Evolutionary conservation across 495 filamentous ascomycete genomes (phyloP), one percentile per base, ranked within the genome.

Genomic region (Penicillium steckii): DNA sequence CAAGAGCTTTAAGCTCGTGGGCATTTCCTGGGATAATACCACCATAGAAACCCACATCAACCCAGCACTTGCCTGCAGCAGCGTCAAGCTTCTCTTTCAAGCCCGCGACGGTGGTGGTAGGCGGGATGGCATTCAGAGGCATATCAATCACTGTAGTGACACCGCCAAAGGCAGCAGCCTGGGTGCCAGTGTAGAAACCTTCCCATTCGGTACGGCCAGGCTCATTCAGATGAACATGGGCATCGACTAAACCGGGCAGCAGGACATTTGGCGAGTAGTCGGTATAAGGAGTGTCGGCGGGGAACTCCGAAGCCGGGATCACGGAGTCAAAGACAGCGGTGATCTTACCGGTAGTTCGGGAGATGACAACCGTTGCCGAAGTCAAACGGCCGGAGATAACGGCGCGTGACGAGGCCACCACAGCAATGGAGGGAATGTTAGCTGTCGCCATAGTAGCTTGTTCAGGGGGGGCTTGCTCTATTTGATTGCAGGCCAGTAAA

Each of bases 61-160:
- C 90, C 94, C 94, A 98, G 74, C 94, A 97, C 71, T 97, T 84
- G 45, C 89, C 89, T 60, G 85, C 68, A 24, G 92, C 93, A 44
- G 94, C 94, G 29, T 81, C 78, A 22, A 95, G 74, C 76, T 98
- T 98, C 67, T 89, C 86, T 56, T 86, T 80, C 58, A 98, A 78
- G 12, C 86, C 88, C 18, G 80, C 74, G 5, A 97, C 80, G 0
- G 94, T 97, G 38, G 93, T 97, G 6, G 94, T 98, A 1, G 94
- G 94, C 2, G 94, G 94, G 52, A 98, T 95, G 49, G 94, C 91
- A 72, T 98, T 98, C 52, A 98, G 72, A 40, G 94, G 94, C 94
- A 98, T 98, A 71, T 98, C 94, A 62, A 98, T 79, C 22, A 98
- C 89, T 3, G 94, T 97, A n/a, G 94, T 98, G 43, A 97, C 94